Percentiles rank a stretch among this genome's conserved stretches.
Conservation (phyloP, 371 early-diverging fungal species). For the Encephalitozoon romaleae region DNA sequence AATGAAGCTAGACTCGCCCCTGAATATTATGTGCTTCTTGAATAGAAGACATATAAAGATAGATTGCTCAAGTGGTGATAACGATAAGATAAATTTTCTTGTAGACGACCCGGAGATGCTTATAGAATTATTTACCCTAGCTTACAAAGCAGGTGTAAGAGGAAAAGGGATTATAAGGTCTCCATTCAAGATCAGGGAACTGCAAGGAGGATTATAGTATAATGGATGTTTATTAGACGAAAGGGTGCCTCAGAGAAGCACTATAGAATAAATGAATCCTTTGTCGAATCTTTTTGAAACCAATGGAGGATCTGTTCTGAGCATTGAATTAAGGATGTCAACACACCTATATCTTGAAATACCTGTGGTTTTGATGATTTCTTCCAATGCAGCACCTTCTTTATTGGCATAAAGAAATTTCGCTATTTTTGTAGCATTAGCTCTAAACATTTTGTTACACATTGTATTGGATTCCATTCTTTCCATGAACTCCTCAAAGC, state of each 20-base stretch:
- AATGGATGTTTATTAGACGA: background rate
- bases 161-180: background rate
- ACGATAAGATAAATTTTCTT: background rate
- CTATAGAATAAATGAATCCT: constrained; percentile 34
- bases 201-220: background rate
- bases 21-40: constrained; percentile 12
- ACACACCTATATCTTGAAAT: constrained; percentile 41
- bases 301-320: constrained; percentile 21
- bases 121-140: constrained; percentile 3
- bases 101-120: background rate
- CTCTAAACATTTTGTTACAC: background rate
- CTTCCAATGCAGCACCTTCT: constrained; percentile 16
- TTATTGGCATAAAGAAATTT: constrained; percentile 12
- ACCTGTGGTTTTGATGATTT: constrained; percentile 19
- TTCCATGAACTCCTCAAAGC: background rate
- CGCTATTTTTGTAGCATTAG: constrained; percentile 21
- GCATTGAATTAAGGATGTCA: constrained; percentile 31
- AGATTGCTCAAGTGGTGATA: constrained; percentile 3
- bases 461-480: background rate
- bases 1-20: background rate
- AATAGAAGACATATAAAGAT: constrained; percentile 15
- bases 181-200: background rate
- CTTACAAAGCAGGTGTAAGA: constrained; percentile 8
- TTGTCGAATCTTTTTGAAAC: constrained; percentile 21
- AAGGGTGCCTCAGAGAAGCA: background rate